Evolutionary conservation across 805 yeast species (phyloP), one percentile per base, ranked within the genome.

Genomic region (Babjeviella inositovora): DNA sequence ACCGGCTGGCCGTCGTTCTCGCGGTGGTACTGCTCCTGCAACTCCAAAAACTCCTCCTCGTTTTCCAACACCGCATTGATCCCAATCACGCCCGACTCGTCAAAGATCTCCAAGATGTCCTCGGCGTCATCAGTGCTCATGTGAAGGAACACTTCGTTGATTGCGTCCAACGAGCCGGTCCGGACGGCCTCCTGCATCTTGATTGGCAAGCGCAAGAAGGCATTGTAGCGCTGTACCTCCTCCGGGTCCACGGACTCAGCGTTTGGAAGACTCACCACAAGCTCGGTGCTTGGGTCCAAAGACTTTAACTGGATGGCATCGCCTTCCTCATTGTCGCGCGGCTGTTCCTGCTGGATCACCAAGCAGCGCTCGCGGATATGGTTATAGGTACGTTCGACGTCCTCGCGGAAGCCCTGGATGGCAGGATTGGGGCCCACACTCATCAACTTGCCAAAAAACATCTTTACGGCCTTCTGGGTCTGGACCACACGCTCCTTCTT

Each of bases 61-160:
- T 76, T 68, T 33, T 79, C 90, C 25, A 77, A 46, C 17, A 74
- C 48, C 1, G 76, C 93, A 34, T 71, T 77, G 18, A 87, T 70
- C 17, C 87, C 82, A 38, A 87, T 71, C 15, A 82, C 84, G 7
- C 80, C 84, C 38, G 84, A 75, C 37, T 73, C 69, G 34, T 81
- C 75, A 39, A 87, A 72, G 23, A 68, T 43, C 30, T 72, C 85
- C 33, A 87, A 61, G 6, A 79, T 58, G 6, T 50, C 44, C 43
- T 87, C 97, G 5, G 95, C 95, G 18, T 80, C 85, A 7, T 61
- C 76, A 4, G 85, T 55, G 12, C 69, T 57, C 62, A 79, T 62
- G 6, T 57, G 53, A 2, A 74, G 87, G 44, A 87, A 80, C 2
- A 80, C 87, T 34, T 68, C 62, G 51, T 87, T 87, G 27, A 87